These are phyloP conservation scores for Boehmeria nivea DNA, from an alignment of 306 rosid species.

Conservation along the genomic window DNA sequence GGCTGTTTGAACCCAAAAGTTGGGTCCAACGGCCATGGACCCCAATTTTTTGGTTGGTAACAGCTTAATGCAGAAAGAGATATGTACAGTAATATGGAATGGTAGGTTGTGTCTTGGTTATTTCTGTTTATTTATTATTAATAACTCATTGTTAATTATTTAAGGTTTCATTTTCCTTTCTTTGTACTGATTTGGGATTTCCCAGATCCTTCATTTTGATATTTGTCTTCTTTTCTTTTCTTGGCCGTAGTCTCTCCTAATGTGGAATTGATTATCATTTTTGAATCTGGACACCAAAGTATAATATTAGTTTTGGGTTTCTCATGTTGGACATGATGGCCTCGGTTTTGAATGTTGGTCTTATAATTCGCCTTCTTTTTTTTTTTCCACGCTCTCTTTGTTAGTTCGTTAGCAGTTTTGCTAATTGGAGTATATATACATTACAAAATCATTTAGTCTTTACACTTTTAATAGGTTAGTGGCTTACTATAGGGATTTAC, in stretches of 20 bases:
- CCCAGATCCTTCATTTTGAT: slow-evolving; percentile 41
- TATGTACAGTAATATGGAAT: slow-evolving; percentile 75
- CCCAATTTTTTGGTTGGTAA: slow-evolving; percentile 39
- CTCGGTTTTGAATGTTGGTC: too few species aligned
- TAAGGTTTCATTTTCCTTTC: slow-evolving; percentile 40
- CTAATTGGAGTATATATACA: too few species aligned
- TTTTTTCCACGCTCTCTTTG: not conserved
- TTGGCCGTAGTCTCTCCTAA: slow-evolving; percentile 10
- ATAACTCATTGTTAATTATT: slow-evolving; percentile 50
- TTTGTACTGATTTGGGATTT: slow-evolving; percentile 49
- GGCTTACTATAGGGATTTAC: too few species aligned
- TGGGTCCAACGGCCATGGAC: slow-evolving; percentile 28
- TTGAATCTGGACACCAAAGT: slow-evolving; percentile 14
- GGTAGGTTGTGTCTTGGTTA: slow-evolving; percentile 42
- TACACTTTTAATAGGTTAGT: too few species aligned
- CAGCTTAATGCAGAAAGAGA: slow-evolving; percentile 34
- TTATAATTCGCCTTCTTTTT: not conserved
- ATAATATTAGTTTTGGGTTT: slow-evolving; percentile 14
- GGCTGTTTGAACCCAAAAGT: slow-evolving; percentile 35
- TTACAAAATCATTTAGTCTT: too few species aligned
- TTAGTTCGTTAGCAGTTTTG: too few species aligned
- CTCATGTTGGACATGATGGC: too few species aligned
- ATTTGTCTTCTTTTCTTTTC: slow-evolving; percentile 8
- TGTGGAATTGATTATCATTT: slow-evolving; percentile 18
- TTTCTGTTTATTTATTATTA: slow-evolving; percentile 38